These are phyloP conservation scores for Backusella circina DNA, from an alignment of 192 early-diverging fungal species.

Conservation along the genomic window DNA sequence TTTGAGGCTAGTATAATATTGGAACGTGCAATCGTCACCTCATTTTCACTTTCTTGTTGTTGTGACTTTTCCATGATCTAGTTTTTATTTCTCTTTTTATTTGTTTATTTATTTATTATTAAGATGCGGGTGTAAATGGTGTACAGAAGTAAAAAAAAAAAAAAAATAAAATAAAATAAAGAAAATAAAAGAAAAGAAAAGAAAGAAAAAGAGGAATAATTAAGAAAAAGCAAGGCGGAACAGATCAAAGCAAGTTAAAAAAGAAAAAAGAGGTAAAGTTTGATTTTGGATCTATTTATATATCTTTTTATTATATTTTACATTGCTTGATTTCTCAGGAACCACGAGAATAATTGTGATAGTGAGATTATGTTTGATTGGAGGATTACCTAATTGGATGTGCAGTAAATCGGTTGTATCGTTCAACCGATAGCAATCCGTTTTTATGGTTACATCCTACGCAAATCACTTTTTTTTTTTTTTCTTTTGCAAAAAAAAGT, in stretches of 20 bases:
- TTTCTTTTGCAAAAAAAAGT: background rate
- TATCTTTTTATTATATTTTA: background rate
- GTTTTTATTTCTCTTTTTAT: background rate
- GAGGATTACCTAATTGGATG: background rate
- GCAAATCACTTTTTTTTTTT: background rate
- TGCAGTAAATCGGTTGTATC: background rate
- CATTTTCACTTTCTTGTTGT: background rate
- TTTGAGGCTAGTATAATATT: background rate
- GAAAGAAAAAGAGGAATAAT: background rate
- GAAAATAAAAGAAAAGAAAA: background rate
- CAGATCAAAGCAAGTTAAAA: background rate
- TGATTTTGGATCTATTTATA: background rate
- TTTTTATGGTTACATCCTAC: background rate
- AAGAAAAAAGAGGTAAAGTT: background rate
- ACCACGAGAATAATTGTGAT: background rate
- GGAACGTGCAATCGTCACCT: background rate
- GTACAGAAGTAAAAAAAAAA: background rate
- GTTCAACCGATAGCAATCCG: background rate
- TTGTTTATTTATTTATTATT: background rate
- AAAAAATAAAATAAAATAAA: too few relatives aligned
- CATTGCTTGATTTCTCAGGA: background rate
- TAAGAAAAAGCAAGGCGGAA: background rate
- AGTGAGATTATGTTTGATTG: background rate
- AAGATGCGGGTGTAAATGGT: background rate
- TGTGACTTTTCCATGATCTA: background rate